These are phyloP conservation scores for Penstemon barbatus DNA, from an alignment of 257 asterid genomes.

Conservation along the genomic window DNA sequence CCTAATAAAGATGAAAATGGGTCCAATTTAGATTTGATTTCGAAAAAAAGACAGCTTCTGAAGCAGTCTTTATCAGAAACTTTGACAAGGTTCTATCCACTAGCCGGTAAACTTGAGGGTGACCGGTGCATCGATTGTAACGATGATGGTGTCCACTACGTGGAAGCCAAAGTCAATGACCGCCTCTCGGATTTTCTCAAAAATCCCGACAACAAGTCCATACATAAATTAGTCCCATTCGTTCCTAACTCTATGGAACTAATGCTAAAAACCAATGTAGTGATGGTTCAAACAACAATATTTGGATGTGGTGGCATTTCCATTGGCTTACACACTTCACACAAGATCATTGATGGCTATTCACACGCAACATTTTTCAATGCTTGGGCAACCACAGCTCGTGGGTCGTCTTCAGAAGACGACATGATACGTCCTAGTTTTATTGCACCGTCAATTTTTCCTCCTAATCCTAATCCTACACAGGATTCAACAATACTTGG, in stretches of 20 bases:
- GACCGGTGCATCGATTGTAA: neutral
- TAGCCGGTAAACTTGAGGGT: constrained; percentile 1
- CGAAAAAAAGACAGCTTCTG: neutral
- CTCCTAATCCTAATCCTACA: neutral
- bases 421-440: neutral
- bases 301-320: constrained; percentile 4
- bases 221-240: neutral
- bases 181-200: neutral
- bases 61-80: constrained; percentile 9
- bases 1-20: neutral
- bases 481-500: neutral
- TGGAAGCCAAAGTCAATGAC: neutral
- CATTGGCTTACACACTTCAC: neutral
- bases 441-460: neutral
- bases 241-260: neutral
- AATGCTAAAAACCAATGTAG: neutral
- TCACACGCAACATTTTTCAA: neutral
- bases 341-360: neutral
- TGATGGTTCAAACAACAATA: neutral
- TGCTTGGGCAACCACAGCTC: constrained; percentile 10
- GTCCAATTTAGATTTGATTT: no score
- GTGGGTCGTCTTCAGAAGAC: neutral
- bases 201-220: constrained; percentile 5
- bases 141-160: neutral
- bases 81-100: neutral